Evolutionary conservation across 257 asterid genomes (phyloP).

Genomic region (Solanum paucissectum): DNA sequence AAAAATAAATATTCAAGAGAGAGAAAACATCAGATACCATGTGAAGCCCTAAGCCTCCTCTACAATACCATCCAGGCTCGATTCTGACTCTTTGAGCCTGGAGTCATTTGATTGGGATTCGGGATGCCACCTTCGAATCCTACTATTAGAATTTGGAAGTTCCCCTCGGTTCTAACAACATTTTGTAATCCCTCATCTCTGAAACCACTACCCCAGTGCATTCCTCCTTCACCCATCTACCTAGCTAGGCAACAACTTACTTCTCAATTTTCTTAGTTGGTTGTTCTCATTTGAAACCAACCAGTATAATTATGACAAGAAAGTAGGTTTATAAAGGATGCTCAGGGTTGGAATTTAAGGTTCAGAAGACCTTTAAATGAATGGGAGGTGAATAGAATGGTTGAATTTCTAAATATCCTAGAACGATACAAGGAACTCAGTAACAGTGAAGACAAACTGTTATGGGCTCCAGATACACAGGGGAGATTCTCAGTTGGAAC

Average conservation of each 20-base stretch:
- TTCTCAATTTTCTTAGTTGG: background rate
- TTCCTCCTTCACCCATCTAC: background rate
- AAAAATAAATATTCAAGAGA: background rate
- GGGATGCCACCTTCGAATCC: background rate
- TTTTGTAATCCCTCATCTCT: background rate
- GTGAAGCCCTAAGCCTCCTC: too few relatives aligned
- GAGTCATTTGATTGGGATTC: background rate
- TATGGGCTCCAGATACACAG: too few relatives aligned
- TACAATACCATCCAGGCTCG: background rate
- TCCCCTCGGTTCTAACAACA: background rate
- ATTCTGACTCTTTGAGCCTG: background rate
- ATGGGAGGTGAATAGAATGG: too few relatives aligned
- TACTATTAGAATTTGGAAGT: background rate
- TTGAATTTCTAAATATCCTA: too few relatives aligned
- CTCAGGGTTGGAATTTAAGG: too few relatives aligned
- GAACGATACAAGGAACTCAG: too few relatives aligned
- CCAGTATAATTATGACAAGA: background rate
- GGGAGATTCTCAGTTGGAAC: too few relatives aligned
- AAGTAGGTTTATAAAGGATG: background rate
- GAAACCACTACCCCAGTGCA: background rate
- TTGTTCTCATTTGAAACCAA: background rate
- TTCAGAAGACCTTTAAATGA: too few relatives aligned
- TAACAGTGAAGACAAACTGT: too few relatives aligned
- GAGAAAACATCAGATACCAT: background rate
- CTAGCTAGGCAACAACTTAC: background rate